Evolutionary conservation across 2,329 filamentous ascomycete genomes (phyloP).

Genomic region (Podosphaera xanthii): DNA sequence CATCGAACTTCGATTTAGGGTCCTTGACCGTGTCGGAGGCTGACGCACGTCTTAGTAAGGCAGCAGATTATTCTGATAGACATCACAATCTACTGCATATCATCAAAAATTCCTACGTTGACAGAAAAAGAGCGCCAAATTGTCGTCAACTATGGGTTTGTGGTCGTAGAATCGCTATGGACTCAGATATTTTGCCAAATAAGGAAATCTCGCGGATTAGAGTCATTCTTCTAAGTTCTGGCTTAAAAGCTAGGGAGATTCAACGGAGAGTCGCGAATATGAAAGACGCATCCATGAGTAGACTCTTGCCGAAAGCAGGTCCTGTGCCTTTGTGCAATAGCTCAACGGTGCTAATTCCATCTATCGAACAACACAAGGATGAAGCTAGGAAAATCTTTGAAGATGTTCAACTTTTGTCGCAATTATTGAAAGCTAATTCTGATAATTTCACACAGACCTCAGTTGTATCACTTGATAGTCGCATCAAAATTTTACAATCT

Average conservation of each 20-base stretch:
- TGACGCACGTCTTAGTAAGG: conserved; percentile 16
- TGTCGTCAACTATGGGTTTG: conserved; percentile 28
- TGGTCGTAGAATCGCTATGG: conserved; percentile 19
- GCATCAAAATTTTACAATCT: conserved; percentile 22
- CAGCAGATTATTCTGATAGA: conserved; percentile 16
- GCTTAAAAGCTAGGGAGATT: conserved; percentile 77
- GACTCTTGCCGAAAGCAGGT: conserved; percentile 7
- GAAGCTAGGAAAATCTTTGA: conserved; percentile 27
- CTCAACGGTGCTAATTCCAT: conserved; percentile 4
- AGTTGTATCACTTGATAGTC: conserved; percentile 23
- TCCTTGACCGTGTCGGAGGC: conserved; percentile 8
- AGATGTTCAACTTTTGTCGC: conserved; percentile 23
- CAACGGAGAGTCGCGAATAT: conserved; percentile 23
- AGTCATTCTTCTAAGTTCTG: conserved; percentile 56
- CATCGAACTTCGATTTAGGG: conserved; percentile 6
- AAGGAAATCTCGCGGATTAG: conserved; percentile 64
- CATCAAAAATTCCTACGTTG: conserved; percentile 22
- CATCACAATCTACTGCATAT: conserved; percentile 19
- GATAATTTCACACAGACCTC: conserved; percentile 34
- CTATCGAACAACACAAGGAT: conserved; percentile 20
- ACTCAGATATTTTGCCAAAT: conserved; percentile 27
- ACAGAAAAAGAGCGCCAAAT: conserved; percentile 8
- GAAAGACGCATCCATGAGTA: conserved; percentile 7
- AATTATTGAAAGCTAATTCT: conserved; percentile 30
- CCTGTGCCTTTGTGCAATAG: conserved; percentile 9